phyloP scores from a whole-genome alignment of 345 rosid species.

The Physaria fendleri region DNA sequence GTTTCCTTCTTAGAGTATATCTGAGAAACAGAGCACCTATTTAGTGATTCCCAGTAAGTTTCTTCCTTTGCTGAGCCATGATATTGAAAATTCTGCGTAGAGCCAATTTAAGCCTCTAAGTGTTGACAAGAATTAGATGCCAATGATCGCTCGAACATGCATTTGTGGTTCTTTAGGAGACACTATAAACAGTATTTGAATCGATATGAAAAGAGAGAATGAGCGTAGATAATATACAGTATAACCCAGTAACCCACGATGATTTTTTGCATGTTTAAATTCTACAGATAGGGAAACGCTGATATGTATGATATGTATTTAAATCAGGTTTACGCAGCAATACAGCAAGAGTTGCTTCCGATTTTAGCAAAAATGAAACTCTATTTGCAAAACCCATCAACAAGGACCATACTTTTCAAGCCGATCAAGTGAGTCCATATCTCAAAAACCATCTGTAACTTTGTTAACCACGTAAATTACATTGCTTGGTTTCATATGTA shows the following conservation, averaged over 20 bases:
- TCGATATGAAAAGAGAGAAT: not conserved
- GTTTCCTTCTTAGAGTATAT: too few relatives aligned
- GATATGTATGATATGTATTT: too few relatives aligned
- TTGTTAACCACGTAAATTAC: not conserved
- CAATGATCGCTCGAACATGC: constrained; percentile 1
- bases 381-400: constrained; percentile 79
- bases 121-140: not conserved
- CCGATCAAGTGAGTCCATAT: constrained; percentile 68
- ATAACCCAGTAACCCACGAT: too few relatives aligned
- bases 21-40: too few relatives aligned
- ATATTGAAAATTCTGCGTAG: not conserved
- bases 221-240: not conserved
- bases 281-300: too few relatives aligned
- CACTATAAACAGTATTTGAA: not conserved
- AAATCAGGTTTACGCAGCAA: constrained; percentile 69
- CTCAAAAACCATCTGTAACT: not conserved
- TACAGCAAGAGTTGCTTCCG: constrained; percentile 60
- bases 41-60: too few relatives aligned
- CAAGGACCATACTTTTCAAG: constrained; percentile 83
- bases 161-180: not conserved
- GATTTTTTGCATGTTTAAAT: not conserved
- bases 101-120: not conserved
- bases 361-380: constrained; percentile 88
- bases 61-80: not conserved
- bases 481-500: too few relatives aligned